Percentiles rank a stretch among this genome's conserved stretches.
Evolutionary conservation across 2,329 filamentous ascomycete genomes (phyloP).

Genomic region (Talaromyces sp.): DNA sequence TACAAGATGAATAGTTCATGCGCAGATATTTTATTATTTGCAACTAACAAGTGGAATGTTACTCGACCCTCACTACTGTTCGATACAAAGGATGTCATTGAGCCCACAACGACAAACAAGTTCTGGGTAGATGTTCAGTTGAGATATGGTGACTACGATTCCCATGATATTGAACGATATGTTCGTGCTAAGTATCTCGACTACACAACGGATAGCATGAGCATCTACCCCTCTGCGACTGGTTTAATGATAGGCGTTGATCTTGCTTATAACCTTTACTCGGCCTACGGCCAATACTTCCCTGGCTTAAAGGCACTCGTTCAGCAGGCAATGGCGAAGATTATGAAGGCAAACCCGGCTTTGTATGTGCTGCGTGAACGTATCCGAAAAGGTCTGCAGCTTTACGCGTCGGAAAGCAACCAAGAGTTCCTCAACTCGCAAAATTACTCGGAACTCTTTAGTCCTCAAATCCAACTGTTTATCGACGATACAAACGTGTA

Average conservation of each 20-base stretch:
- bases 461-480: slow-evolving; percentile 97
- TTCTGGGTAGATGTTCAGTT: slow-evolving; percentile 99
- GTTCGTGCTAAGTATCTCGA: slow-evolving; percentile 97
- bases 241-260: slow-evolving; percentile 98
- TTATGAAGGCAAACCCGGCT: slow-evolving; percentile 99
- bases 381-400: slow-evolving; percentile 94
- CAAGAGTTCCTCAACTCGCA: slow-evolving; percentile 99
- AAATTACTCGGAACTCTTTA: slow-evolving; percentile 98
- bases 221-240: slow-evolving; percentile 94
- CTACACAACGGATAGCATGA: slow-evolving; percentile 98
- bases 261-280: slow-evolving; percentile 96
- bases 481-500: slow-evolving; percentile 99
- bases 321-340: slow-evolving; percentile 98
- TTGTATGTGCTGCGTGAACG: slow-evolving; percentile 94
- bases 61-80: slow-evolving; percentile 88
- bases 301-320: slow-evolving; percentile 91
- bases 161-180: slow-evolving; percentile 97
- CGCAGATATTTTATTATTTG: slow-evolving; percentile 93
- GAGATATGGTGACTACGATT: slow-evolving; percentile 96
- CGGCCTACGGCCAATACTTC: slow-evolving; percentile 98
- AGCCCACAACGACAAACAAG: slow-evolving; percentile 92
- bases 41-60: slow-evolving; percentile 98
- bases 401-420: slow-evolving; percentile 97
- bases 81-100: slow-evolving; percentile 94
- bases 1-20: slow-evolving; percentile 99